These are phyloP conservation scores for Cordyceps tenuipes DNA, from an alignment of 2,329 filamentous ascomycete genomes.

Conservation along the genomic window DNA sequence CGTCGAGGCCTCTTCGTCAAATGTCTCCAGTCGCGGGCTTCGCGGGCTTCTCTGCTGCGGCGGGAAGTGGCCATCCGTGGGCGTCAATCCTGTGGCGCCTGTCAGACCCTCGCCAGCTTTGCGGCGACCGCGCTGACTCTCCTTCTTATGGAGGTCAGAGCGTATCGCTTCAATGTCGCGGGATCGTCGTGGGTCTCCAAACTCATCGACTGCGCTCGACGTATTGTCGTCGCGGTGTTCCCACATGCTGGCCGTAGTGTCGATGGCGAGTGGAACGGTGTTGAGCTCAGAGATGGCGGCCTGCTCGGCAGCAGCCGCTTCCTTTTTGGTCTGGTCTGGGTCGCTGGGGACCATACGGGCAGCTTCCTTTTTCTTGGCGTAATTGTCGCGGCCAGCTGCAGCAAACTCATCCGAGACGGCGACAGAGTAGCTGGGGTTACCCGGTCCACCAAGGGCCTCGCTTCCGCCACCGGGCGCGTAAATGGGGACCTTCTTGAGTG, in stretches of 20 bases:
- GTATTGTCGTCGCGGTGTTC: constrained; percentile 21
- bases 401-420: constrained; percentile 63
- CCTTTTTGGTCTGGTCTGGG: constrained; percentile 20
- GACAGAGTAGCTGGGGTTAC: constrained; percentile 76
- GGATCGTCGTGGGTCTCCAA: constrained; percentile 24
- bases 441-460: constrained; percentile 53
- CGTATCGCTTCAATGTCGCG: constrained; percentile 32
- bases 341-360: constrained; percentile 53
- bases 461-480: constrained; percentile 67
- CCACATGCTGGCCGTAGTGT: constrained; percentile 16
- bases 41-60: constrained; percentile 24
- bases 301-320: constrained; percentile 30
- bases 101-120: constrained; percentile 39
- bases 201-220: constrained; percentile 18
- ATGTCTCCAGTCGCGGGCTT: constrained; percentile 26
- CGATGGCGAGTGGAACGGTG: constrained; percentile 23
- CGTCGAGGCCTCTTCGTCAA: constrained; percentile 37
- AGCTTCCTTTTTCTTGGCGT: constrained; percentile 49
- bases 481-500: constrained; percentile 81
- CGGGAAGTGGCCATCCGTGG: constrained; percentile 19
- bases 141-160: constrained; percentile 29
- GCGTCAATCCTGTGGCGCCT: constrained; percentile 21
- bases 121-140: constrained; percentile 41
- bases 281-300: constrained; percentile 39
- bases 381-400: constrained; percentile 49